Evolutionary conservation across 2,329 filamentous ascomycete genomes (phyloP).

Genomic region (Stagonosporopsis vannaccii): DNA sequence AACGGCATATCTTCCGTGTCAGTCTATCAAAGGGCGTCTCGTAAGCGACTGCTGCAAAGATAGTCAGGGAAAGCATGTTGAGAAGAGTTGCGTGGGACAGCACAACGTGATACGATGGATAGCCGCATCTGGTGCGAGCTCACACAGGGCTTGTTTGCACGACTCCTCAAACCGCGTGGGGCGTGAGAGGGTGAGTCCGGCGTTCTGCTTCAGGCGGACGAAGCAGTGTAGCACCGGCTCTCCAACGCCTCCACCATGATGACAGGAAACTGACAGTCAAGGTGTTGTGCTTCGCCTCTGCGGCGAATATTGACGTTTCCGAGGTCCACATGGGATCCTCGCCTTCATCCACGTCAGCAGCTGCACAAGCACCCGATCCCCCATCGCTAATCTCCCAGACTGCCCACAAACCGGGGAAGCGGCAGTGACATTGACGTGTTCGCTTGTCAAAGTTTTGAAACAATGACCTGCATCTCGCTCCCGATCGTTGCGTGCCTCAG

Average conservation of each 20-base stretch:
- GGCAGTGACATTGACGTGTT: slow-evolving; percentile 16
- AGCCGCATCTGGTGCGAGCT: slow-evolving; percentile 12
- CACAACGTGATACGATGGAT: slow-evolving; percentile 16
- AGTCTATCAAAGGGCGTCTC: neutral
- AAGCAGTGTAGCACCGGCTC: neutral
- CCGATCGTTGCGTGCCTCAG: slow-evolving; percentile 30
- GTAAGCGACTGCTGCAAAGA: neutral
- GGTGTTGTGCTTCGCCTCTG: slow-evolving; percentile 2
- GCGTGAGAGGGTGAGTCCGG: slow-evolving; percentile 7
- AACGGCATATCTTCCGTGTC: neutral
- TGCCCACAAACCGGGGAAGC: slow-evolving; percentile 22
- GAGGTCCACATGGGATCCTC: slow-evolving; percentile 8
- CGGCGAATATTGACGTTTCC: slow-evolving; percentile 4
- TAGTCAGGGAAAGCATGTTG: neutral
- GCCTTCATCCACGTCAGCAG: slow-evolving; percentile 3
- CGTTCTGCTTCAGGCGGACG: slow-evolving; percentile 1
- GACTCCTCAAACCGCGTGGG: slow-evolving; percentile 5
- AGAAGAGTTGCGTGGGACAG: neutral
- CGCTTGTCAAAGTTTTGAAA: slow-evolving; percentile 23
- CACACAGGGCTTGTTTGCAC: slow-evolving; percentile 26
- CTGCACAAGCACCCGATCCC: slow-evolving; percentile 10
- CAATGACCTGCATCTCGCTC: slow-evolving; percentile 23
- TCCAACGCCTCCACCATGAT: slow-evolving; percentile 1
- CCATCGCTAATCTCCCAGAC: slow-evolving; percentile 4
- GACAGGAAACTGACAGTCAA: neutral